Conservation (phyloP, 768 basidiomycete genomes). For the Butyriboletus loyo region DNA sequence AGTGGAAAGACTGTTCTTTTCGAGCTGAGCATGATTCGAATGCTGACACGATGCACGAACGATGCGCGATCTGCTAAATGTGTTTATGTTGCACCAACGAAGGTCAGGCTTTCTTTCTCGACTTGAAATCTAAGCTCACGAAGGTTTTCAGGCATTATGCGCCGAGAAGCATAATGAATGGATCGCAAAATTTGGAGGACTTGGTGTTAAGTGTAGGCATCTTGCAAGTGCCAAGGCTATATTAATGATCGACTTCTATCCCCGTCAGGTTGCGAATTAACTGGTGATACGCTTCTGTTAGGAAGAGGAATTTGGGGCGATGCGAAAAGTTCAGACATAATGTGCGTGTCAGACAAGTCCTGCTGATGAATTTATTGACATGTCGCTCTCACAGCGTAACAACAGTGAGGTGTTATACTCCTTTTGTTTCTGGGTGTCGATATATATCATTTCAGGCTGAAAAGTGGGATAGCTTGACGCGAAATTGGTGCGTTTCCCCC, state of each 20-base stretch:
- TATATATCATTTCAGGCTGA: conserved; percentile 58
- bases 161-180: conserved; percentile 83
- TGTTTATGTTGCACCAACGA: conserved; percentile 93
- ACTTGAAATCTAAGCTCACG: background rate
- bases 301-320: conserved; percentile 69
- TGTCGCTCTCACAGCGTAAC: conserved; percentile 52
- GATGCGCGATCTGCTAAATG: conserved; percentile 50
- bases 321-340: conserved; percentile 72
- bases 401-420: conserved; percentile 48
- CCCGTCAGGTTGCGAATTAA: conserved; percentile 75
- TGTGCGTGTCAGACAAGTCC: conserved; percentile 46
- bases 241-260: background rate
- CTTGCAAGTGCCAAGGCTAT: background rate
- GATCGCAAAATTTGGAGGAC: conserved; percentile 69
- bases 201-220: conserved; percentile 71
- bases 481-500: conserved; percentile 69
- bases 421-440: background rate
- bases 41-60: conserved; percentile 48
- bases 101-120: conserved; percentile 42
- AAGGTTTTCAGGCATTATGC: conserved; percentile 68
- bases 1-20: conserved; percentile 96
- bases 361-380: conserved; percentile 1
- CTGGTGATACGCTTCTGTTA: conserved; percentile 80
- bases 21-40: conserved; percentile 82
- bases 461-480: conserved; percentile 94